Conservation (phyloP, 2,329 filamentous ascomycete species). For the Diaporthe batatas region DNA sequence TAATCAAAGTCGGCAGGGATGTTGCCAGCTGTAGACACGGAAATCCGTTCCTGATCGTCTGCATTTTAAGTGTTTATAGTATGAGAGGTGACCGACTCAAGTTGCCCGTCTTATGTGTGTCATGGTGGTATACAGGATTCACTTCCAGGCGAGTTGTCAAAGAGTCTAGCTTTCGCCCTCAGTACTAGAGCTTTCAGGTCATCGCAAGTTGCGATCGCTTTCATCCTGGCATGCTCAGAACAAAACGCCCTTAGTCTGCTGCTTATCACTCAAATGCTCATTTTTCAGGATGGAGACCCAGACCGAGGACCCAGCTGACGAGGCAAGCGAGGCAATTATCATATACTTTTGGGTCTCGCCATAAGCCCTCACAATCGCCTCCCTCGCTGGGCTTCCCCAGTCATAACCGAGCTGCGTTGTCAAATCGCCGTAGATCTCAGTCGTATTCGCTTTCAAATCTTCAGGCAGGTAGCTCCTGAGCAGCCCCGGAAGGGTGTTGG, state of each 20-base stretch:
- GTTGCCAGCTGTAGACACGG: too few species aligned
- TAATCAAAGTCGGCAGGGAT: background rate
- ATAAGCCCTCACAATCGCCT: slow-evolving; percentile 32
- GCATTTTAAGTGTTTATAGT: background rate
- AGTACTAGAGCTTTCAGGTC: background rate
- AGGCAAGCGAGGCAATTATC: slow-evolving; percentile 28
- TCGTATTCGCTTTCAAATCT: slow-evolving; percentile 2
- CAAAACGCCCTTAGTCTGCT: slow-evolving; percentile 26
- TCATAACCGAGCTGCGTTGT: slow-evolving; percentile 15
- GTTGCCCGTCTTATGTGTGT: too few species aligned
- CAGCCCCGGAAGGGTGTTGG: slow-evolving; percentile 4
- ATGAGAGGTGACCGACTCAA: background rate
- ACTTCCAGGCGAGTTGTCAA: background rate
- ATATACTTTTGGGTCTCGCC: slow-evolving; percentile 31
- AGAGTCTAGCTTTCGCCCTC: background rate
- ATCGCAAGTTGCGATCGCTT: background rate
- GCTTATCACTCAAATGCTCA: slow-evolving; percentile 19
- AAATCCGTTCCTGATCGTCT: background rate
- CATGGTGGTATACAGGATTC: background rate
- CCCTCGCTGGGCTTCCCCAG: slow-evolving; percentile 23
- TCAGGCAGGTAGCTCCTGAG: slow-evolving; percentile 18
- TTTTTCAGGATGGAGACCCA: slow-evolving; percentile 31
- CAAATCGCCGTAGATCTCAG: background rate
- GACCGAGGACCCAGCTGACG: slow-evolving; percentile 9
- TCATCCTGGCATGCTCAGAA: background rate